Evolutionary conservation across 1,139 yeast genomes (phyloP).

Genomic region (Nakaseomyces bracarensis): DNA sequence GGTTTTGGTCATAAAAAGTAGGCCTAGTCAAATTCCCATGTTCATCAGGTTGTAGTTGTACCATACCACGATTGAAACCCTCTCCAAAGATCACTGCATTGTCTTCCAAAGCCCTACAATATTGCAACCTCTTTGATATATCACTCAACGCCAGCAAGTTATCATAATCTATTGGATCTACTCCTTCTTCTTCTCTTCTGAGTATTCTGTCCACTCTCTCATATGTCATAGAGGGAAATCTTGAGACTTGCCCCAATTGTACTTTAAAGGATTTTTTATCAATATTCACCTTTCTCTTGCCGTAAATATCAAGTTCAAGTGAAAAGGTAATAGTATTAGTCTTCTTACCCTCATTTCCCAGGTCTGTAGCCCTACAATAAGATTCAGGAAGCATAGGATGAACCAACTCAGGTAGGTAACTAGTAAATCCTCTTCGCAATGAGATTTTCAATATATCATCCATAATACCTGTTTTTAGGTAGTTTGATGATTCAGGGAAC

Average conservation of each 20-base stretch:
- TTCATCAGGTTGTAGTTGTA: slow-evolving; percentile 12
- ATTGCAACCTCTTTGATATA: slow-evolving; percentile 33
- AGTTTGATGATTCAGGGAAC: slow-evolving; percentile 27
- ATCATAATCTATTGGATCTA: not conserved
- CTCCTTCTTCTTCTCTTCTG: slow-evolving; percentile 9
- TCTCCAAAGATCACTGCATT: slow-evolving; percentile 36
- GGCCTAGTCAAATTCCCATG: slow-evolving; percentile 14
- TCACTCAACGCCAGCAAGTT: slow-evolving; percentile 35
- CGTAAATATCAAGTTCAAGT: slow-evolving; percentile 31
- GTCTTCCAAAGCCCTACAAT: slow-evolving; percentile 26
- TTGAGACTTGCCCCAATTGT: slow-evolving; percentile 36
- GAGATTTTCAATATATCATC: slow-evolving; percentile 53
- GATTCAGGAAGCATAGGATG: slow-evolving; percentile 64
- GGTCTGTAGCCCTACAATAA: slow-evolving; percentile 46
- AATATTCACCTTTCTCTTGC: slow-evolving; percentile 22
- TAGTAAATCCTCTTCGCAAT: slow-evolving; percentile 52
- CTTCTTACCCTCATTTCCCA: slow-evolving; percentile 42
- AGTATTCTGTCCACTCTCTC: slow-evolving; percentile 40
- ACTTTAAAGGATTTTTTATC: slow-evolving; percentile 31
- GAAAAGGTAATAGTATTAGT: slow-evolving; percentile 47
- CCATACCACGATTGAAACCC: slow-evolving; percentile 26
- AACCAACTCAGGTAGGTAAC: slow-evolving; percentile 63
- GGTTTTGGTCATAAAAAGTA: slow-evolving; percentile 22
- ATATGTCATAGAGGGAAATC: slow-evolving; percentile 45
- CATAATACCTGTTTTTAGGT: slow-evolving; percentile 29